Evolutionary conservation across 2,329 filamentous ascomycete species (phyloP).

Genomic region (Plectosphaerella cucumerina): DNA sequence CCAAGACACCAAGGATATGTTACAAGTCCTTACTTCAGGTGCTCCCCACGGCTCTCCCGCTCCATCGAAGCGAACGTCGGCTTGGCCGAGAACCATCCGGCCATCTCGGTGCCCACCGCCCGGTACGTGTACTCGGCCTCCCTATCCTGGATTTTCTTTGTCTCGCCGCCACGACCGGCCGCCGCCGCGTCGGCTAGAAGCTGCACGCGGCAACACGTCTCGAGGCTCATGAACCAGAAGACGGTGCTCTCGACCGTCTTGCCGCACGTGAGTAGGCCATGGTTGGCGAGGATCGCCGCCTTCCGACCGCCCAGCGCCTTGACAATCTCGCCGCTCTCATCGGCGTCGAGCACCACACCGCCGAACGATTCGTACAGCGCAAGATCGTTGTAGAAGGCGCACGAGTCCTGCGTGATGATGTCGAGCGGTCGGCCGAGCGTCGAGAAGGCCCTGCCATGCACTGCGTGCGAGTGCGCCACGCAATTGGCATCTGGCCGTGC

Average conservation of each 20-base stretch:
- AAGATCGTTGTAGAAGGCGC: slow-evolving; percentile 52
- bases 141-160: slow-evolving; percentile 62
- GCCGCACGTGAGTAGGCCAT: slow-evolving; percentile 49
- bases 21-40: not conserved
- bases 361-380: slow-evolving; percentile 27
- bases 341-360: not conserved
- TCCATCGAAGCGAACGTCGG: slow-evolving; percentile 61
- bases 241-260: slow-evolving; percentile 45
- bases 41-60: not conserved
- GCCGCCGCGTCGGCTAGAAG: slow-evolving; percentile 56
- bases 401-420: slow-evolving; percentile 61
- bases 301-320: slow-evolving; percentile 42
- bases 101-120: slow-evolving; percentile 54
- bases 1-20: too few species aligned
- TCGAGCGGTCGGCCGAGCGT: slow-evolving; percentile 57
- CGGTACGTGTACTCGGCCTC: slow-evolving; percentile 67
- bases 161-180: slow-evolving; percentile 56
- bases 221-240: slow-evolving; percentile 50
- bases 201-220: slow-evolving; percentile 43
- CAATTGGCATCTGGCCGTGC: slow-evolving; percentile 51
- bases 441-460: slow-evolving; percentile 56
- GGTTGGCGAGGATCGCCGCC: slow-evolving; percentile 49
- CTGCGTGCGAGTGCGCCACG: slow-evolving; percentile 50
- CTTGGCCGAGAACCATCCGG: slow-evolving; percentile 68
- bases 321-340: slow-evolving; percentile 32